Evolutionary conservation across 106 monocot genomes (phyloP).

Genomic region (Alisma plantagoaquatica): DNA sequence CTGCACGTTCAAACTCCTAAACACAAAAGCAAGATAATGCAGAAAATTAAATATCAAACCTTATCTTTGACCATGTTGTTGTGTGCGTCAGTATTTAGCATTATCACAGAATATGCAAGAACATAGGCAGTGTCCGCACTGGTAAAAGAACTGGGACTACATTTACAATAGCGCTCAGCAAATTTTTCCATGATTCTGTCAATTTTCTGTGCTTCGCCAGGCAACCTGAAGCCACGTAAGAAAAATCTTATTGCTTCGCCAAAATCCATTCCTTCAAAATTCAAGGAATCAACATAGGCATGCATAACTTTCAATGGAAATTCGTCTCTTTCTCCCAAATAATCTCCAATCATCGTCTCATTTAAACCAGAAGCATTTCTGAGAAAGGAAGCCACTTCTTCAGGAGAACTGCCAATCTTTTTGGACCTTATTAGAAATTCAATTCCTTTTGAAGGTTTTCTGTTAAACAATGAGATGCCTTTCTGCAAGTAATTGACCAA

Average conservation of each 20-base stretch:
- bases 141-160: conserved; percentile 79
- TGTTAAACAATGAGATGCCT: conserved; percentile 92
- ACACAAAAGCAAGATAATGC: too few relatives aligned
- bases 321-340: conserved; percentile 87
- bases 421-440: conserved; percentile 79
- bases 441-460: conserved; percentile 94
- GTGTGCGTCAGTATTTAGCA: conserved; percentile 99
- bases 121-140: conserved; percentile 99
- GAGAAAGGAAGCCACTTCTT: conserved; percentile 82
- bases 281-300: conserved; percentile 90
- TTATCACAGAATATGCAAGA: conserved; percentile 98
- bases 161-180: conserved; percentile 97
- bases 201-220: conserved; percentile 99
- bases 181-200: conserved; percentile 99
- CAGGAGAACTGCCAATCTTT: conserved; percentile 74
- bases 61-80: conserved; percentile 98
- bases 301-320: conserved; percentile 98
- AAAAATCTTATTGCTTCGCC: conserved; percentile 94
- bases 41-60: conserved; percentile 33
- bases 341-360: conserved; percentile 86
- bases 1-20: too few relatives aligned
- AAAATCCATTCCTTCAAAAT: conserved; percentile 89
- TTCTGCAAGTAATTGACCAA: conserved; percentile 62
- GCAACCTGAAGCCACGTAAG: conserved; percentile 83
- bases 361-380: conserved; percentile 70